Evolutionary conservation across 345 rosid species (phyloP), one percentile per base, ranked within the genome.

Genomic region (Rubroshorea leprosula): DNA sequence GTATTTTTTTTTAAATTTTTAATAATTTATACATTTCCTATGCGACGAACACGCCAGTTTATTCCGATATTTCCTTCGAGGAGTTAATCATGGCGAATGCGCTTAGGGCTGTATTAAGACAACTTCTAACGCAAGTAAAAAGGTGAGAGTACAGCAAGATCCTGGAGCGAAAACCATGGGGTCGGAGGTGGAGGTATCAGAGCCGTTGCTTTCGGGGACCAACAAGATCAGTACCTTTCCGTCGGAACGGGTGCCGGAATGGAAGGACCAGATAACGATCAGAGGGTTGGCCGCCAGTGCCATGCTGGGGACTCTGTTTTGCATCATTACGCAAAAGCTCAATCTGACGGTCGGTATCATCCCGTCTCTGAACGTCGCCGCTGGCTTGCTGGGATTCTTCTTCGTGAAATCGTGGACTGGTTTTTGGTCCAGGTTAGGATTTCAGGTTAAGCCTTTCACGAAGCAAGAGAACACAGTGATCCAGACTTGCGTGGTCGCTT

Each of bases 401-500:
- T 82, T 86, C 22, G 86, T 88, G 29, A 86, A 91, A 57, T 91
- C 96, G 9, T 91, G 96, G 98, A 86, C 89, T 7, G 88, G 84
- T 19, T 71, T 84, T 57, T 58, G 84, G 41, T 69, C 85, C 23
- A 73, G 70, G 57, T 69, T 88, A 8, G 98, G 98, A 6, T 60
- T 84, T 62, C 61, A 75, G 5, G 73, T 79, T 24, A 61, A 73
- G 55, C 96, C 92, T 0, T 91, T 91, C 57, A 88, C 96, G 15
- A 82, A 84, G 68, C 95, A 91, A 71, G 98, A 91, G 80, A 88
- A 88, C 72, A 84, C 96, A 25, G 95, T 91, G 50, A 84, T 91
- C 27, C 98, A 91, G 69, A 91, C 98, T 47, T 86, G 96, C 60
- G 95, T 91, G n/a, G 98, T 91, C 17, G 98, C 96, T 31, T 85